These are phyloP conservation scores for Didymella sp. DNA, from an alignment of 2,329 filamentous ascomycete species.

Conservation along the genomic window DNA sequence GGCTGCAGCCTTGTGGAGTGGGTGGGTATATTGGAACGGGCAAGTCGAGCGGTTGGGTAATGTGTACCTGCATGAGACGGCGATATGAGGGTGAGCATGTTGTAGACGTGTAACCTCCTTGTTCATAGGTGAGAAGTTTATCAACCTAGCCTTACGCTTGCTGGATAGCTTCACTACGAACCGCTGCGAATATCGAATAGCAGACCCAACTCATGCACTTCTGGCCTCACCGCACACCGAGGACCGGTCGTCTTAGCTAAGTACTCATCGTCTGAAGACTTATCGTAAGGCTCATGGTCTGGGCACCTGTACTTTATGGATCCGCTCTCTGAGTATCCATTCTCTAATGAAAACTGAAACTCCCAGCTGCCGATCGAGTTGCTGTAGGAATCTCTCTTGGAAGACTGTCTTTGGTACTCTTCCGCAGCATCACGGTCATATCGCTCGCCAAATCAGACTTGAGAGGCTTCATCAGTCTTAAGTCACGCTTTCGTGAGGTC, in stretches of 20 bases:
- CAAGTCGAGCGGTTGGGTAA: slow-evolving; percentile 12
- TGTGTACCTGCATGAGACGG: slow-evolving; percentile 17
- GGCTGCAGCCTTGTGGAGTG: slow-evolving; percentile 15
- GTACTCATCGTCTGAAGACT: neutral
- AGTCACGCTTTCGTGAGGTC: neutral
- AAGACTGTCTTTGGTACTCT: no score
- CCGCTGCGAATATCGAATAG: neutral
- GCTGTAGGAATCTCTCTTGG: no score
- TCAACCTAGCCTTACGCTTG: neutral
- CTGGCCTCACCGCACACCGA: no score
- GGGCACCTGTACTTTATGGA: no score
- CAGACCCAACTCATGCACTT: neutral
- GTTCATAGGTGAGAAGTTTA: neutral
- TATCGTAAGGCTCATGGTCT: no score
- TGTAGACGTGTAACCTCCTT: neutral
- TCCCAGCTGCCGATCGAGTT: no score
- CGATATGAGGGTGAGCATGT: slow-evolving; percentile 1
- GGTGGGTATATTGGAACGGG: neutral
- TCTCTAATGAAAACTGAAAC: no score
- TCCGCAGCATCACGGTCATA: neutral
- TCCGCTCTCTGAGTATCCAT: no score
- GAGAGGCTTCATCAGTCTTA: neutral
- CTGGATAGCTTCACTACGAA: neutral
- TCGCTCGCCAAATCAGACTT: neutral
- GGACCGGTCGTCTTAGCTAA: neutral